Evolutionary conservation across 306 rosid genomes (phyloP).

Genomic region (Corylus avellana): DNA sequence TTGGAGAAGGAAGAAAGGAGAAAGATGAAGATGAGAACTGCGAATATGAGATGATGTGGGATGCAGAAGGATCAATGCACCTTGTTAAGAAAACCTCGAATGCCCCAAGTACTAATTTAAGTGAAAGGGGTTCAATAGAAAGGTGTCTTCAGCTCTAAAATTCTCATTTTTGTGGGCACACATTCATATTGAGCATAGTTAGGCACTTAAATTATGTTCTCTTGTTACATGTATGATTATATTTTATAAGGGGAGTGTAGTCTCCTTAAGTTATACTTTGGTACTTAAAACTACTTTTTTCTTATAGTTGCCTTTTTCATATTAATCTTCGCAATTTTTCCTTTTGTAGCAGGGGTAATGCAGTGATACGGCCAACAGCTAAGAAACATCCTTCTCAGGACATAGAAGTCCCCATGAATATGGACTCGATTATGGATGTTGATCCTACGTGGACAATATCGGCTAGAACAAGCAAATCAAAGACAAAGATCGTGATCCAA

Average conservation of each 20-base stretch:
- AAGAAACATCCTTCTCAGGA: conserved; percentile 53
- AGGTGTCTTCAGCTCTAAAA: conserved; percentile 45
- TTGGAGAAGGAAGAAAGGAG: conserved; percentile 55
- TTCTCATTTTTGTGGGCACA: background rate
- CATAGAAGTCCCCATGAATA: conserved; percentile 45
- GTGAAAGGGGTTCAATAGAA: conserved; percentile 52
- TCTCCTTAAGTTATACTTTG: background rate
- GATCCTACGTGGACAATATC: conserved; percentile 49
- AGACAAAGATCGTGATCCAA: conserved; percentile 49
- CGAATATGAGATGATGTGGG: conserved; percentile 87
- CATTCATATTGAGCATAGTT: conserved; percentile 1
- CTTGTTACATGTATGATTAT: background rate
- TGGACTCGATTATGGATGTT: conserved; percentile 44
- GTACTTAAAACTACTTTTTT: no score
- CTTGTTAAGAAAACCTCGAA: conserved; percentile 66
- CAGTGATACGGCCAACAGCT: conserved; percentile 67
- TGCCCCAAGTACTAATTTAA: conserved; percentile 36
- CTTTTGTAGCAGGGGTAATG: conserved; percentile 58
- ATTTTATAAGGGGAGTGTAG: background rate
- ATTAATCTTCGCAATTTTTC: conserved; percentile 3
- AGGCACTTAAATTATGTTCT: conserved; percentile 15
- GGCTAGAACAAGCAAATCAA: conserved; percentile 55
- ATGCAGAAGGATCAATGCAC: conserved; percentile 83
- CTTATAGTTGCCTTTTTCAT: background rate
- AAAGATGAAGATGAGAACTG: conserved; percentile 69